These are phyloP conservation scores for Crithidia sp. DNA, from an alignment of 208 protist species.

Conservation along the genomic window DNA sequence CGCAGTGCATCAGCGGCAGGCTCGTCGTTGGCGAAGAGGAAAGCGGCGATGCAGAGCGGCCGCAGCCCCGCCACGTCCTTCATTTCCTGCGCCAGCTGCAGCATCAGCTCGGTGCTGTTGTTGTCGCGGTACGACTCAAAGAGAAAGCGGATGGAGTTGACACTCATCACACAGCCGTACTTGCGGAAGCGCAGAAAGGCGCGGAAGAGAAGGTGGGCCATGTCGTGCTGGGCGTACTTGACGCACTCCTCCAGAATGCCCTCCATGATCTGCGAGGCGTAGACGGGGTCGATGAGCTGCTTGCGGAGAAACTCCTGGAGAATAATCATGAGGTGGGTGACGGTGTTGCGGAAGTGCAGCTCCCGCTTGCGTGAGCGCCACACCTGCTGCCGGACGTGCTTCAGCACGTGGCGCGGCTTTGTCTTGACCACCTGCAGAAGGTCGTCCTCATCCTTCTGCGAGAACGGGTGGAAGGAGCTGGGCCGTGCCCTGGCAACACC, in stretches of 20 bases:
- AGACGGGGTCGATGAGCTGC: slow-evolving; percentile 79
- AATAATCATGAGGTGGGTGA: slow-evolving; percentile 91
- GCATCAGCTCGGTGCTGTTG: slow-evolving; percentile 84
- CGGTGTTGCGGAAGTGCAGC: slow-evolving; percentile 88
- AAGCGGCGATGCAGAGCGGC: slow-evolving; percentile 84
- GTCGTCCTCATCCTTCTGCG: slow-evolving; percentile 86
- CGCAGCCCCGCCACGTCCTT: slow-evolving; percentile 70
- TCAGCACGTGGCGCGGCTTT: slow-evolving; percentile 88
- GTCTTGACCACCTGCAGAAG: slow-evolving; percentile 83
- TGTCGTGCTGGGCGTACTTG: slow-evolving; percentile 86
- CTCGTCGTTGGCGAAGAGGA: slow-evolving; percentile 77
- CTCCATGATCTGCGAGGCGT: slow-evolving; percentile 89
- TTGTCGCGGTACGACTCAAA: slow-evolving; percentile 90
- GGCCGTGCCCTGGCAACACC: slow-evolving; percentile 8
- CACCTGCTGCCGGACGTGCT: slow-evolving; percentile 87
- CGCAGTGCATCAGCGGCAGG: slow-evolving; percentile 66
- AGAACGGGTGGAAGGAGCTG: slow-evolving; percentile 83
- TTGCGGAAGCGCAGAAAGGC: slow-evolving; percentile 90
- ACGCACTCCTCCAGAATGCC: slow-evolving; percentile 89
- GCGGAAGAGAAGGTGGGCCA: slow-evolving; percentile 89
- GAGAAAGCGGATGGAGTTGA: slow-evolving; percentile 75
- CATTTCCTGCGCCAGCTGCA: slow-evolving; percentile 88
- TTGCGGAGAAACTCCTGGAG: slow-evolving; percentile 91
- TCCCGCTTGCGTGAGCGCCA: slow-evolving; percentile 88
- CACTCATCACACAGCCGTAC: slow-evolving; percentile 82